Base-by-base conservation (phyloP, 352 stramenopile species). In the Globisporangium spiculum region DNA sequence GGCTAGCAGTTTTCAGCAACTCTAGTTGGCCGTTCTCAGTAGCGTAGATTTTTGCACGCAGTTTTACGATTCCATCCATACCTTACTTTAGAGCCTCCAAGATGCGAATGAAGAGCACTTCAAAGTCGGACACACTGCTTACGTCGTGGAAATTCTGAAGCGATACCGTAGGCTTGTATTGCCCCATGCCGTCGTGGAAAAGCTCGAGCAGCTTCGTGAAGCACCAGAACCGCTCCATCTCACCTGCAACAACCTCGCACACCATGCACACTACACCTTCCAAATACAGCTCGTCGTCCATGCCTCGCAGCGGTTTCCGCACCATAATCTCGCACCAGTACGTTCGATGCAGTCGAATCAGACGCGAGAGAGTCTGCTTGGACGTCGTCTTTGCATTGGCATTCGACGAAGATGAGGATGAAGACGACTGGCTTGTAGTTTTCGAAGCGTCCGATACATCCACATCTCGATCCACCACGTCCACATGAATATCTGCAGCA, bases 211-310 rank as follows among this genome's bases (percentile, higher is more conserved):
- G 69, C 26, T 79, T 73, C n/a, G 75, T 65, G 27, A 88, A 81
- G 65, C 85, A 89, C 87, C 87, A 95, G 55, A 93, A 95, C 32
- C 84, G 82, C 56, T 92, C 81, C 5, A 72, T 60, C 27, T 79
- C 71, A 14, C 70, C 61, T 18, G 60, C 57, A 36, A 90, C 48
- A 20, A 86, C 80, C 22, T 82, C 72, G 59, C 69, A 83, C 26
- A 88, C 74, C 7, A 75, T 71, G 32, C 71, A 59, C 32, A 76
- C 75, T 7, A 90, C 68, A 1, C 56, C 57, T n/a, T 75, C 34
- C 12, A 86, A 50, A n/a, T 77, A 85, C 8, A 69, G 57, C 3
- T 65, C 26, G 63, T 85, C 76, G 14, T 80, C 73, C 80, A 86
- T 85, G 24, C 78, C 76, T 24, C 46, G 66, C 60, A 84, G 36